A percentile compares a stretch with the other conserved stretches of the same genome.
phyloP scores from a whole-genome alignment of 768 basidiomycete species.

The Amanita polypyramis region DNA sequence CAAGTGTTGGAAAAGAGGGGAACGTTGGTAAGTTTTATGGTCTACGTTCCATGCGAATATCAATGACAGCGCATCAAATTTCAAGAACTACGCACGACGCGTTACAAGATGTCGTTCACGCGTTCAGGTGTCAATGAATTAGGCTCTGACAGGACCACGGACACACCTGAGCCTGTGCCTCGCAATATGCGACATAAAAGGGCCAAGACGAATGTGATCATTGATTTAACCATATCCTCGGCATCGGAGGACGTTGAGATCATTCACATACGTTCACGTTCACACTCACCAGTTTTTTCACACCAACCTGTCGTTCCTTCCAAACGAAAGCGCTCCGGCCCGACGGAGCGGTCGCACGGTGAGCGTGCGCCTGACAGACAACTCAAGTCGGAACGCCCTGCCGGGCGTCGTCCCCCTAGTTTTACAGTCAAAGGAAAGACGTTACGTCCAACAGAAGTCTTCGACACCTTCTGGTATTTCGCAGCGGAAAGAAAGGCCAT shows the following conservation, averaged over 20 bases:
- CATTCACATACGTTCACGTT: neutral
- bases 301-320: constrained; percentile 1
- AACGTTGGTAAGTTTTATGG: neutral
- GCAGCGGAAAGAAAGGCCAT: constrained; percentile 48
- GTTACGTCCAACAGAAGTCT: constrained; percentile 38
- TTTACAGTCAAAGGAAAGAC: constrained; percentile 28
- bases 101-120: neutral
- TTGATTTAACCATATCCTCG: constrained; percentile 1
- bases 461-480: constrained; percentile 53
- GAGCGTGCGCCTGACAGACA: neutral
- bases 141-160: constrained; percentile 3
- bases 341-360: neutral
- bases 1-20: neutral
- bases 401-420: neutral
- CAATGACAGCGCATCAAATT: neutral
- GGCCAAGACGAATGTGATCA: neutral
- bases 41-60: neutral
- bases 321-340: neutral
- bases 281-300: neutral
- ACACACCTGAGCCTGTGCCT: constrained; percentile 1
- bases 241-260: neutral
- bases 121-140: neutral
- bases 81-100: neutral
- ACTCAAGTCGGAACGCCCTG: neutral
- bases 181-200: neutral